Evolutionary conservation across 805 yeast species (phyloP).

Genomic region (Torulaspora quercuum): DNA sequence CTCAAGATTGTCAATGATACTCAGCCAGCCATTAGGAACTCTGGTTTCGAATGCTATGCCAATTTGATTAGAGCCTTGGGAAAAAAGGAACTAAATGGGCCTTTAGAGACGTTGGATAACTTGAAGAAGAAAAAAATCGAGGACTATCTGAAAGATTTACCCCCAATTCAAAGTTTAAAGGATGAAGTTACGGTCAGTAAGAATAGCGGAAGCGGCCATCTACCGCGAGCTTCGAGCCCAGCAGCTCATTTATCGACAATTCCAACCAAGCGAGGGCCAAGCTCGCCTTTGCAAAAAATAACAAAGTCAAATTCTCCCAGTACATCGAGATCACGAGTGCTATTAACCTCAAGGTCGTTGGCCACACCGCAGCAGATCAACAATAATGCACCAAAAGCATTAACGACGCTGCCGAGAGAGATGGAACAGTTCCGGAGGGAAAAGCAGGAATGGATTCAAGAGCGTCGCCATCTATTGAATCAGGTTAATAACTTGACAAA

Average conservation of each 20-base stretch:
- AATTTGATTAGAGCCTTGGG: slow-evolving; percentile 81
- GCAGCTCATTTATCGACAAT: slow-evolving; percentile 34
- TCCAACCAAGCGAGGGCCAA: slow-evolving; percentile 66
- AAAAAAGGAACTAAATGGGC: slow-evolving; percentile 56
- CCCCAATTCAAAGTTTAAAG: slow-evolving; percentile 1
- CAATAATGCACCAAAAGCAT: slow-evolving; percentile 17
- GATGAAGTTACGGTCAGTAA: neutral
- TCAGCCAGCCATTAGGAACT: slow-evolving; percentile 76
- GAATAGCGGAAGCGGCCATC: neutral
- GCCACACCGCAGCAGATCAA: slow-evolving; percentile 14
- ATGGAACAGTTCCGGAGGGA: slow-evolving; percentile 49
- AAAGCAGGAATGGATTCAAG: slow-evolving; percentile 40
- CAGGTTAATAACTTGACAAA: slow-evolving; percentile 33
- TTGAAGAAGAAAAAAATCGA: slow-evolving; percentile 66
- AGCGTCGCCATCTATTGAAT: slow-evolving; percentile 33
- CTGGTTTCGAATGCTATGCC: slow-evolving; percentile 75
- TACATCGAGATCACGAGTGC: slow-evolving; percentile 17
- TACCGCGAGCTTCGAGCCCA: slow-evolving; percentile 7
- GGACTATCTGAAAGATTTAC: slow-evolving; percentile 36
- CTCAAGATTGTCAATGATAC: slow-evolving; percentile 74
- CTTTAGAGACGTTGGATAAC: slow-evolving; percentile 70
- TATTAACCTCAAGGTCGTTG: slow-evolving; percentile 28
- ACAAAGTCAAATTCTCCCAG: slow-evolving; percentile 14
- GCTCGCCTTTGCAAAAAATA: slow-evolving; percentile 60
- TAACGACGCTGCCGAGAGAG: slow-evolving; percentile 6